Percentiles rank a stretch among this genome's conserved stretches.
phyloP scores from a whole-genome alignment of 176 grass and related monocot species.

The Typha latifolia region DNA sequence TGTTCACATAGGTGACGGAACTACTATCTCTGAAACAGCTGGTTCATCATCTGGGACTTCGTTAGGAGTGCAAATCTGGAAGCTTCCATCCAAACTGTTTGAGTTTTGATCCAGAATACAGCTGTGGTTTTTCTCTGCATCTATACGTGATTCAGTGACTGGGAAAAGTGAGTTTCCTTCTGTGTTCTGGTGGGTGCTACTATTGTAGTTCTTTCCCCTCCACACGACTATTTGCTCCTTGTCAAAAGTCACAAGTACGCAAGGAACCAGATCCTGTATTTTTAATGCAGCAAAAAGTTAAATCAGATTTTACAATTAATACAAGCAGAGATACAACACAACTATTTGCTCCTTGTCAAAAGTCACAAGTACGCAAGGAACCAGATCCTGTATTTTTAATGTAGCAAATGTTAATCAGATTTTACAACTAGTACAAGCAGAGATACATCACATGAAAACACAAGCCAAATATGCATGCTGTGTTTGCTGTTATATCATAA shows the following conservation, averaged over 20 bases:
- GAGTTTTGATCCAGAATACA: conserved; percentile 12
- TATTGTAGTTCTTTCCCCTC: conserved; percentile 55
- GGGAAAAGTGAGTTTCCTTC: conserved; percentile 18
- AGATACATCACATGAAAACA: too few relatives aligned
- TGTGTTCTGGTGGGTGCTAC: conserved; percentile 16
- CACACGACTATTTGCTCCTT: conserved; percentile 85
- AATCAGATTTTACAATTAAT: not conserved
- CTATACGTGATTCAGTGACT: conserved; percentile 20
- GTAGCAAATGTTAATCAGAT: conserved; percentile 1
- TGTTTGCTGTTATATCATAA: too few relatives aligned
- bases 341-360: conserved; percentile 88
- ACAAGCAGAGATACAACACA: conserved; percentile 12
- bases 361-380: conserved; percentile 69
- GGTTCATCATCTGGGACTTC: conserved; percentile 27
- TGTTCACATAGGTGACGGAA: not conserved
- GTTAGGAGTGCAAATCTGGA: conserved; percentile 14
- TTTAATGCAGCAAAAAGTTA: conserved; percentile 10
- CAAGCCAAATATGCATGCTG: too few relatives aligned
- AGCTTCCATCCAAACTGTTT: conserved; percentile 26
- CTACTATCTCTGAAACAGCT: conserved; percentile 13
- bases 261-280: conserved; percentile 72
- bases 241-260: conserved; percentile 63
- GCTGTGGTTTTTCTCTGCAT: conserved; percentile 18
- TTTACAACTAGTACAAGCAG: not conserved
- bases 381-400: conserved; percentile 48